These are phyloP conservation scores for Coemansia sp. DNA, from an alignment of 192 early-diverging fungal genomes.

Conservation along the genomic window DNA sequence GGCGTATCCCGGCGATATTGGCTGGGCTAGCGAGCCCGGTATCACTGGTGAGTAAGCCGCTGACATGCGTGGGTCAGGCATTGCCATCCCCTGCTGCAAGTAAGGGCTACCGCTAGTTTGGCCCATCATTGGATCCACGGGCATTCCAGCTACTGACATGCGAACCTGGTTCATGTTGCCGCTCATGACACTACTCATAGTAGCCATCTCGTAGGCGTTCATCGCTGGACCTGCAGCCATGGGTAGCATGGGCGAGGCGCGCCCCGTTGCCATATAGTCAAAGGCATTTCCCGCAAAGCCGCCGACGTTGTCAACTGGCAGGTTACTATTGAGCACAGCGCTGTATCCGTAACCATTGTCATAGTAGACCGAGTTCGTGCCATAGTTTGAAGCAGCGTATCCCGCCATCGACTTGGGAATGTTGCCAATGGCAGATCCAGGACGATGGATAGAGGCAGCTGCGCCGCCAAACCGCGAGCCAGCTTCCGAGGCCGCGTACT, in stretches of 20 bases:
- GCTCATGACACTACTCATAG: conserved; percentile 20
- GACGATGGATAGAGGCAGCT: conserved; percentile 33
- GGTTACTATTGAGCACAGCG: conserved; percentile 33
- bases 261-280: conserved; percentile 40
- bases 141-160: conserved; percentile 13
- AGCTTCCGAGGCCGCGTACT: conserved; percentile 38
- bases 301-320: conserved; percentile 16
- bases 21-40: not conserved
- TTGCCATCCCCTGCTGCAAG: conserved; percentile 16
- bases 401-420: conserved; percentile 52
- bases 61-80: conserved; percentile 33
- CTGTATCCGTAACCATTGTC: conserved; percentile 55
- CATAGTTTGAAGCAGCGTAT: conserved; percentile 40
- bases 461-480: conserved; percentile 51
- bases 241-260: conserved; percentile 36
- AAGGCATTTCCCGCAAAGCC: conserved; percentile 16
- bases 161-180: conserved; percentile 13
- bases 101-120: conserved; percentile 25
- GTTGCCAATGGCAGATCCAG: conserved; percentile 53
- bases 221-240: conserved; percentile 18
- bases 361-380: conserved; percentile 52
- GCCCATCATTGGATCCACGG: conserved; percentile 41
- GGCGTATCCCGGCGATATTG: conserved; percentile 6
- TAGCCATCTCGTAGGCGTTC: conserved; percentile 48
- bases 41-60: conserved; percentile 13